A percentile compares a stretch with the other conserved stretches of the same genome.
Conservation (phyloP, 2,329 filamentous ascomycete genomes). For the Trichoderma harzianum region DNA sequence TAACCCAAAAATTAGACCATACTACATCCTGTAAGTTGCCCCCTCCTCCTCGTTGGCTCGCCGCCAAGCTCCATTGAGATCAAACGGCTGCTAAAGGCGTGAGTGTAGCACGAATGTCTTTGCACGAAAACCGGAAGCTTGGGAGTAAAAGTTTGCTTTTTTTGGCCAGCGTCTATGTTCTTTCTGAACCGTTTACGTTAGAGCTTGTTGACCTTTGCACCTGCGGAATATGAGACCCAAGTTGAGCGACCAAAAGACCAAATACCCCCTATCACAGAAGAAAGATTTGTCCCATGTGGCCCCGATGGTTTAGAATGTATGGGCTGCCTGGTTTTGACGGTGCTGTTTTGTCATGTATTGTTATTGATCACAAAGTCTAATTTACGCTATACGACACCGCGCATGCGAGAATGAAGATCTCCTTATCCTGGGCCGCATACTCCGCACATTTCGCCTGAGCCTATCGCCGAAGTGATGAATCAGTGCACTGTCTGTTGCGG, state of each 20-base stretch:
- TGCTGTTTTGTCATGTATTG: neutral
- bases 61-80: neutral
- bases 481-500: neutral
- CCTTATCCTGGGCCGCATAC: neutral
- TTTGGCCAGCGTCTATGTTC: neutral
- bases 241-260: neutral
- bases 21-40: constrained; percentile 25
- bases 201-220: neutral
- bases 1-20: constrained; percentile 24
- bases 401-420: neutral
- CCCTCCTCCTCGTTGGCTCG: neutral
- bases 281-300: neutral
- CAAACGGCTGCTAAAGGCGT: neutral
- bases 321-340: neutral
- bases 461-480: neutral
- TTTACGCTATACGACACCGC: neutral
- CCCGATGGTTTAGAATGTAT: neutral
- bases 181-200: neutral
- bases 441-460: neutral
- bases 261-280: neutral
- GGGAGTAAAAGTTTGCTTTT: neutral
- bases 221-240: neutral
- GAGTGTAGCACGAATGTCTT: constrained; percentile 19
- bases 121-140: constrained; percentile 13
- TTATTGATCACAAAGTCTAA: neutral